Base-by-base conservation (phyloP, 805 yeast species). In the Lachancea dasiensis region DNA sequence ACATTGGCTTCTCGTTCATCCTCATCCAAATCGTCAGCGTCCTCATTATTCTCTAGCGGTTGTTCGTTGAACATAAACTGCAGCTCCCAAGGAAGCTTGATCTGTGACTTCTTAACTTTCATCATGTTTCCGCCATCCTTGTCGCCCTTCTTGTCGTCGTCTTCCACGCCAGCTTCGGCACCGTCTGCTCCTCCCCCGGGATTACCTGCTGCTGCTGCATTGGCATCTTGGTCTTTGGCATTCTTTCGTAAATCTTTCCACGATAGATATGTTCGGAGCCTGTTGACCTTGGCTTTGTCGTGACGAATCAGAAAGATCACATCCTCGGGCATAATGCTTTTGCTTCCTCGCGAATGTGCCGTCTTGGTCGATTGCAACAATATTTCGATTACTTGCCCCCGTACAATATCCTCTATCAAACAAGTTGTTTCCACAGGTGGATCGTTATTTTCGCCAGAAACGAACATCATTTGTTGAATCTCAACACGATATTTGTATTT, bases 381-480 rank as follows among this genome's bases (percentile, higher is more conserved):
- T 34, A 92, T 77, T 52, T 90, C 96, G 28, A 89, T 80, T 25
- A 92, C 97, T 60, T 92, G 98, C 1, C 92, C 92, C 31, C 94
- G 71, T 2, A 92, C 97, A 31, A 92, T 86, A 55, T 92, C 97
- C 57, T 92, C 98, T 29, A 90, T 86, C 37, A 92, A 64, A n/a
- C 90, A 78, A 0, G 96, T 84, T 0, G 97, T 86, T 47, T 85
- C 95, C 11, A 81, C 73, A 0, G 97, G 95, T 1, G 97, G 94
- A 52, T 92, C 98, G 49, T 84, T 85, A 0, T 92, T 77, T 58
- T 92, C 97, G 2, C 98, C 98, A 39, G 82, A 73, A 39, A 92
- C 98, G 68, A 92, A 92, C 98, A 92, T 92, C 98, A 92, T 92
- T 67, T 85, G 92, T 62, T 92, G 98, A 52, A 92, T 92, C 65